Base-by-base conservation (phyloP, 2,329 filamentous ascomycete species). In the Drechslerella coelobrocha region DNA sequence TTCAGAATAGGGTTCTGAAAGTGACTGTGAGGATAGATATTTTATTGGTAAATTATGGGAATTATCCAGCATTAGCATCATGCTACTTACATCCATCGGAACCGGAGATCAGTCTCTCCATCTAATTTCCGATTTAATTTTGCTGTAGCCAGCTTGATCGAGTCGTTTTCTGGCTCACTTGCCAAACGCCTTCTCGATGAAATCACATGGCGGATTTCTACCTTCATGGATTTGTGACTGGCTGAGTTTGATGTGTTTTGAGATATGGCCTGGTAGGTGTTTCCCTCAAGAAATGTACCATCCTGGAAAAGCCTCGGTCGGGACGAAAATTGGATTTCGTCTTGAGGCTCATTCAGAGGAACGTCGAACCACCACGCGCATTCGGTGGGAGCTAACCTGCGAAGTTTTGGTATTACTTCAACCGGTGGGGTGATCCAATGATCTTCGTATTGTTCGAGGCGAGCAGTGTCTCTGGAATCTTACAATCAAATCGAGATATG, bases 31-130 rank as follows among this genome's bases (percentile, higher is more conserved):
- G n/a, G n/a, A 2, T 41, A 23, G 14, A 43, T 23, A 1, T 62
- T 17, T 8, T 19, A 55, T 52, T 3, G 53, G 47, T 17, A 29
- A 24, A 7, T 23, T 19, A n/a, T 39, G 21, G 9, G 17, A n/a
- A 12, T 6, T n/a, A n/a, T n/a, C n/a, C n/a, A n/a, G n/a, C n/a
- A n/a, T n/a, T n/a, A n/a, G n/a, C n/a, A n/a, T n/a, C n/a, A n/a
- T n/a, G n/a, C n/a, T n/a, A 65, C 61, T 52, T 31, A 57, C 61
- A 65, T 52, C 61, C 61, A 65, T 41, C 52, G 61, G 37, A 65
- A 65, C 9, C 43, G 52, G 6, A 65, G 14, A 2, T 57, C 52
- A 14, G n/a, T n/a, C n/a, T 57, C 39, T 26, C 52, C 27, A 39
- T 52, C 24, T 23, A 12, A 23, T 10, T 52, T 6, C 52, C 29